Base-by-base conservation (phyloP, 2,329 filamentous ascomycete species). In the Leptodontidium sp. region DNA sequence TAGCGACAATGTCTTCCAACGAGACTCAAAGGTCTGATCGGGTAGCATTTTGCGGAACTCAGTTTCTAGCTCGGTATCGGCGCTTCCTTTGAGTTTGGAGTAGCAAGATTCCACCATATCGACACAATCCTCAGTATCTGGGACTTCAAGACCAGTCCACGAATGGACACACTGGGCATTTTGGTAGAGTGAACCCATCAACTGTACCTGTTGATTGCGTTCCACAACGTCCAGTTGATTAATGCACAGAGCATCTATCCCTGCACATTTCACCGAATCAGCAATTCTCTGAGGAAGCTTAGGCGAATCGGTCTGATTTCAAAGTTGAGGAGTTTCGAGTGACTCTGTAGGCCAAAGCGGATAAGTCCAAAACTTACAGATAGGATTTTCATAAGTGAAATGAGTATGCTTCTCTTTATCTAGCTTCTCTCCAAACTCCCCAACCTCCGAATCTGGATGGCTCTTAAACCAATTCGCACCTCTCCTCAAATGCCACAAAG, bases 401-500 rank as follows among this genome's bases (percentile, higher is more conserved):
- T 59, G 57, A 14, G 12, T 26, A 7, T 5, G 38, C 24, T 17
- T 45, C 38, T 45, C 38, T 14, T 40, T 59, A 45, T 43, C 38
- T 38, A 59, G 11, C 17, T 12, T 59, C 14, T 59, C 57, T 15
- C 57, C 57, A 59, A 59, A 59, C 21, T 59, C 57, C 9, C 57
- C 57, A 11, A 59, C 38, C 2, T 59, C 57, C 12, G 57, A 9
- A 43, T 59, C 38, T 12, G 57, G 35, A 26, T 59, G 38, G 12
- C 40, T 7, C 21, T 59, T 59, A 21, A 45, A 59, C 57, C 57
- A 59, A 59, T 59, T 59, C 21, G 57, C 57, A 14, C 57, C 38
- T 21, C 57, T 59, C 38, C 57, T 59, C 57, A 59, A 26, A 45
- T 59, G 57, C 57, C 57, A 59, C 57, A 59, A 24, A 11, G 57